A percentile compares a stretch with the other conserved stretches of the same genome.
Evolutionary conservation across 352 stramenopile genomes (phyloP).

Genomic region (Hyaloperonospora brassicae): DNA sequence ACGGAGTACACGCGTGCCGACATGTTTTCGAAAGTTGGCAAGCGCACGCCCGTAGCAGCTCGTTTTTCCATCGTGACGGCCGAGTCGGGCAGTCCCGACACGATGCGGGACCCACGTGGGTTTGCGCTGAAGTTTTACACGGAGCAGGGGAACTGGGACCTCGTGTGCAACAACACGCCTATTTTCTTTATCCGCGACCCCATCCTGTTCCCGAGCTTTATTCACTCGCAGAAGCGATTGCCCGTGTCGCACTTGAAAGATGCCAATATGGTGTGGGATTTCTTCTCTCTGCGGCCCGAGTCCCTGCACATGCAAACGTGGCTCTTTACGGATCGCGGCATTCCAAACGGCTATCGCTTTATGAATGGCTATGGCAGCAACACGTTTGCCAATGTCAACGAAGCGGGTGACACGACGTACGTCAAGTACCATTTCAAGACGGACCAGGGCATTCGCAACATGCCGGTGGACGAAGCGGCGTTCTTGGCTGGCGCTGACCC

Average conservation of each 20-base stretch:
- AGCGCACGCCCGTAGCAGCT: constrained; percentile 77
- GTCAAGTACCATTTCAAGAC: constrained; percentile 90
- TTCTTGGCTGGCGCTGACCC: constrained; percentile 52
- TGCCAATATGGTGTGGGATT: constrained; percentile 82
- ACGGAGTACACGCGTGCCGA: constrained; percentile 66
- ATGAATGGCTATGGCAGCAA: constrained; percentile 88
- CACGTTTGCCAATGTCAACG: constrained; percentile 84
- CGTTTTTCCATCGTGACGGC: constrained; percentile 84
- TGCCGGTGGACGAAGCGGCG: constrained; percentile 58
- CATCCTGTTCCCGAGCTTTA: constrained; percentile 52
- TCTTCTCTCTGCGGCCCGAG: constrained; percentile 78
- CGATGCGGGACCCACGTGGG: constrained; percentile 79
- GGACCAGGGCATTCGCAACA: constrained; percentile 73
- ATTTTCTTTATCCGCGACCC: constrained; percentile 78
- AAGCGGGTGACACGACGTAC: constrained; percentile 48
- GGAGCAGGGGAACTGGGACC: constrained; percentile 90
- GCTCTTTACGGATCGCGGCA: background rate
- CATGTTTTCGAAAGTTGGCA: constrained; percentile 66
- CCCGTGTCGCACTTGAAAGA: constrained; percentile 75
- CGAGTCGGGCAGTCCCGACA: constrained; percentile 76
- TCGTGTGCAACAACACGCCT: constrained; percentile 91
- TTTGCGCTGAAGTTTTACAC: constrained; percentile 93
- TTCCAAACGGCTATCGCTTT: constrained; percentile 61
- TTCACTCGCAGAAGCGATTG: constrained; percentile 87
- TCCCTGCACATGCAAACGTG: constrained; percentile 29